Conservation (phyloP, 139 green algal species). For the Chlorella sp. region DNA sequence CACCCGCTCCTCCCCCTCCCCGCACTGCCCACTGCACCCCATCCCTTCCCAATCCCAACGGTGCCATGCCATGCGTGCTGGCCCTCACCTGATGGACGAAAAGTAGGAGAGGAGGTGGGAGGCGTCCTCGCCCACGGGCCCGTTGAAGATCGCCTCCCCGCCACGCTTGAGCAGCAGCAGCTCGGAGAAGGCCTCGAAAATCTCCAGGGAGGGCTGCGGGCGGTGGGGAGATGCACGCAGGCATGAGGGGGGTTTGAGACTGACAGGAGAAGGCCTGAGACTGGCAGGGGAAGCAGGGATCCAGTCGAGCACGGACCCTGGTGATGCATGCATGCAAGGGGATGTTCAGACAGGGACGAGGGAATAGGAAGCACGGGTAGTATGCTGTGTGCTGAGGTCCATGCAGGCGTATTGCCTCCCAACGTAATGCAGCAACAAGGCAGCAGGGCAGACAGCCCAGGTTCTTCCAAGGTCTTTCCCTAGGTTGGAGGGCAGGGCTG, state of each 20-base stretch:
- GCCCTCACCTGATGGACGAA: not conserved
- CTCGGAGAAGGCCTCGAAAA: conserved; percentile 64
- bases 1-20: no score
- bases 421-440: no score
- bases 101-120: conserved; percentile 64
- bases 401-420: no score
- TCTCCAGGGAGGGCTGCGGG: conserved; percentile 54
- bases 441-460: no score
- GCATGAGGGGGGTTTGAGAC: not conserved
- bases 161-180: conserved; percentile 77
- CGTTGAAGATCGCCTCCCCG: conserved; percentile 69
- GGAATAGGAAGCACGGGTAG: no score
- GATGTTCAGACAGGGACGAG: conserved; percentile 51
- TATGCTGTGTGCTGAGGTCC: no score
- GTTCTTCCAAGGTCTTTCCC: no score
- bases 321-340: conserved; percentile 1
- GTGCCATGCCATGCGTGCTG: not conserved
- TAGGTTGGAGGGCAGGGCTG: no score
- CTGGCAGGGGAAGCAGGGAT: not conserved
- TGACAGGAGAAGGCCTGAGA: not conserved
- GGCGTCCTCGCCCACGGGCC: conserved; percentile 46
- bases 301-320: no score
- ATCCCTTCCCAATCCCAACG: not conserved
- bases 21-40: not conserved
- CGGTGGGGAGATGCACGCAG: not conserved